phyloP scores from a whole-genome alignment of 2,329 filamentous ascomycete species.

The Daldinia eschscholtzii region DNA sequence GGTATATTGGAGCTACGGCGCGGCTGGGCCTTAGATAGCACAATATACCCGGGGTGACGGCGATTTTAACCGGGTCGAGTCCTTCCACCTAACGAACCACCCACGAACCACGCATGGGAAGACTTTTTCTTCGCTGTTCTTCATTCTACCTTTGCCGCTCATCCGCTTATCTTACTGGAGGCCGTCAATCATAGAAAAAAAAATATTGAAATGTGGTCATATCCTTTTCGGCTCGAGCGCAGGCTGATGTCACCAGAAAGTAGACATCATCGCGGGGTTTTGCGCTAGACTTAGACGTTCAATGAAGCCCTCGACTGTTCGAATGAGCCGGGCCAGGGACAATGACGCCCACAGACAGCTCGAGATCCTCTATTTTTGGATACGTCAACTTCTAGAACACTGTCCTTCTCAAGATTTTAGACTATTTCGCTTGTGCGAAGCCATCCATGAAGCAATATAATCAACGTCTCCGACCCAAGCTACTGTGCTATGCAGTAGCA shows the following conservation, averaged over 20 bases:
- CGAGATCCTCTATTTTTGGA: conserved; percentile 43
- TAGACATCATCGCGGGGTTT: background rate
- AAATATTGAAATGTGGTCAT: conserved; percentile 26
- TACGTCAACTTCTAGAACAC: conserved; percentile 35
- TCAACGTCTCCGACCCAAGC: conserved; percentile 27
- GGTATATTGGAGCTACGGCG: conserved; percentile 47
- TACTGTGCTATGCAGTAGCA: conserved; percentile 20
- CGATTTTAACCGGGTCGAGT: conserved; percentile 52
- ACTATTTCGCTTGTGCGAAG: conserved; percentile 27
- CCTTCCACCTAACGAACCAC: conserved; percentile 41
- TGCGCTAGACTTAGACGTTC: conserved; percentile 13
- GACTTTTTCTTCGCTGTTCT: conserved; percentile 16
- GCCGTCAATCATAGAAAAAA: conserved; percentile 15
- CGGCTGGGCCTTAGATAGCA: conserved; percentile 44
- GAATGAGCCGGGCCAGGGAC: conserved; percentile 4
- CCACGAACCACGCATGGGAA: conserved; percentile 37
- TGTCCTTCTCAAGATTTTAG: conserved; percentile 5
- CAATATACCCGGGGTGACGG: conserved; percentile 49
- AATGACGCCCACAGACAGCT: conserved; percentile 26
- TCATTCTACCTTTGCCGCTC: conserved; percentile 26
- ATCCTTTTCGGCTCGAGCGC: conserved; percentile 23
- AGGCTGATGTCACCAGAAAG: conserved; percentile 11
- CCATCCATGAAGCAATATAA: conserved; percentile 31
- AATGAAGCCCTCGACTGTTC: conserved; percentile 1
- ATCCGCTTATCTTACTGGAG: conserved; percentile 29